Percentiles rank a stretch among this genome's conserved stretches.
Conservation (phyloP, 164 flowering plant species). For the Liriodendron chinense region DNA sequence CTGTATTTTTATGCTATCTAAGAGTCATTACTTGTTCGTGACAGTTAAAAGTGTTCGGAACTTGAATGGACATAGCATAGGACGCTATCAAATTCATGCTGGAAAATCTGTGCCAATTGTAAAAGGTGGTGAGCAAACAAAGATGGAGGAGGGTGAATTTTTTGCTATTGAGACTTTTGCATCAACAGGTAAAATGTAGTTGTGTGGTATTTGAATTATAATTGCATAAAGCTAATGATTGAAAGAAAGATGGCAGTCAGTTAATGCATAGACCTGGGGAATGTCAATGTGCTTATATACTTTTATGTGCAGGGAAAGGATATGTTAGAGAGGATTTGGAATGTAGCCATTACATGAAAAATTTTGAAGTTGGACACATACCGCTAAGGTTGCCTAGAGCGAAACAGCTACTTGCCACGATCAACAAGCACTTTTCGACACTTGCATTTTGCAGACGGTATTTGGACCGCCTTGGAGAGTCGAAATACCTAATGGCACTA, state of each 20-base stretch:
- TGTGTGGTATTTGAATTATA: background rate
- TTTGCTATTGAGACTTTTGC: conserved; percentile 97
- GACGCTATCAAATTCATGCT: conserved; percentile 93
- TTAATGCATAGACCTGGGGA: background rate
- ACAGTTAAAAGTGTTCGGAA: conserved; percentile 96
- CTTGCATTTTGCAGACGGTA: conserved; percentile 95
- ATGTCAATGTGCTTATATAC: background rate
- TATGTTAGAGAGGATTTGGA: conserved; percentile 94
- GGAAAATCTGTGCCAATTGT: conserved; percentile 98
- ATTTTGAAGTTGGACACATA: conserved; percentile 84
- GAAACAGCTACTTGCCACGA: conserved; percentile 87
- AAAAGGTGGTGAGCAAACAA: conserved; percentile 98
- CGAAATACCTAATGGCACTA: conserved; percentile 90
- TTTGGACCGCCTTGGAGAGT: conserved; percentile 90
- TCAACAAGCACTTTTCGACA: conserved; percentile 93
- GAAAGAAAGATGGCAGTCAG: background rate
- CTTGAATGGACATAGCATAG: conserved; percentile 97
- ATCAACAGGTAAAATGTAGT: conserved; percentile 65
- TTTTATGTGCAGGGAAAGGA: conserved; percentile 74
- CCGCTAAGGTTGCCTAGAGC: conserved; percentile 91
- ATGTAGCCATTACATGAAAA: conserved; percentile 98
- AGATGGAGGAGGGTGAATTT: conserved; percentile 99
- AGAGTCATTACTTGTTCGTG: conserved; percentile 14
- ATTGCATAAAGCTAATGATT: background rate
- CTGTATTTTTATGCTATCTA: background rate